Conservation (phyloP, 2,329 filamentous ascomycete genomes). For the Niveomyces coronatus region DNA sequence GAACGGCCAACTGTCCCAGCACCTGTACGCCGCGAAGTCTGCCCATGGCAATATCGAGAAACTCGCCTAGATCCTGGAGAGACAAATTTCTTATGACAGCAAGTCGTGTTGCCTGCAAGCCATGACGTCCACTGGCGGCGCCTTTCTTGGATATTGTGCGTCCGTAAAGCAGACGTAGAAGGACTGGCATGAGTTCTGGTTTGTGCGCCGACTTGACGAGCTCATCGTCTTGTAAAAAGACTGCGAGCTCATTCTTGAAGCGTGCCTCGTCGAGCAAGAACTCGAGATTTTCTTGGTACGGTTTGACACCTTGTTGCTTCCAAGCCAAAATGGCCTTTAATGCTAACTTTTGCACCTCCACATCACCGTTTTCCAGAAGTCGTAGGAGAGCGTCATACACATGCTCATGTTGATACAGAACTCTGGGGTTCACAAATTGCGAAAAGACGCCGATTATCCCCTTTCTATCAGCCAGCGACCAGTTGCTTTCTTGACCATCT, state of each 20-base stretch:
- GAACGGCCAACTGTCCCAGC: conserved; percentile 33
- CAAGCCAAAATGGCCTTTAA: conserved; percentile 80
- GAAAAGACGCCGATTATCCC: conserved; percentile 71
- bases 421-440: conserved; percentile 76
- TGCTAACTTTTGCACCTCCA: conserved; percentile 76
- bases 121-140: conserved; percentile 64
- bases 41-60: conserved; percentile 73
- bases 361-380: conserved; percentile 77
- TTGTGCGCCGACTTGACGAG: conserved; percentile 66
- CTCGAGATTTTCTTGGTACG: conserved; percentile 76
- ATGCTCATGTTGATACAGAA: conserved; percentile 65
- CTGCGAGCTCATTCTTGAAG: conserved; percentile 88
- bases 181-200: conserved; percentile 65
- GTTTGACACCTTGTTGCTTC: conserved; percentile 67
- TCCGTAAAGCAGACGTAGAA: conserved; percentile 82
- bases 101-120: conserved; percentile 71
- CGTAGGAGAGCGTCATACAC: conserved; percentile 67
- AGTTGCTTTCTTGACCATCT: conserved; percentile 36
- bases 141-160: conserved; percentile 77
- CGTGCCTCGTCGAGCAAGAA: conserved; percentile 82
- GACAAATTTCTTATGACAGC: conserved; percentile 71
- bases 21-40: conserved; percentile 53
- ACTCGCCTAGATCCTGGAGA: conserved; percentile 64
- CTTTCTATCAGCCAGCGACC: conserved; percentile 75
- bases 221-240: conserved; percentile 70